Evolutionary conservation across 305 asterid species (phyloP).

Genomic region (Lippia alba): DNA sequence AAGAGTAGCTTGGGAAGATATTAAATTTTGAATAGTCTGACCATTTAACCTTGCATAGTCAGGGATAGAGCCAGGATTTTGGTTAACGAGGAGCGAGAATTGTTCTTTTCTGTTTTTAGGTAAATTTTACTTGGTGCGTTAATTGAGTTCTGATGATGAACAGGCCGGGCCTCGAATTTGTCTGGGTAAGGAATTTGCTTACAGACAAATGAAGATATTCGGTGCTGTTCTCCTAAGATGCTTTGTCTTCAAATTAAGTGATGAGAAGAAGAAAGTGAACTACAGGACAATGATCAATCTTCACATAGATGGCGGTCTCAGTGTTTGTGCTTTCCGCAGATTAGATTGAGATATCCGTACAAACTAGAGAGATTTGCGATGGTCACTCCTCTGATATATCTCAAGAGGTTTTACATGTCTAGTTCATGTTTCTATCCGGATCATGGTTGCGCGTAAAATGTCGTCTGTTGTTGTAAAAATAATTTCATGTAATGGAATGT

Average conservation of each 20-base stretch:
- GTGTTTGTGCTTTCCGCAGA: conserved; percentile 46
- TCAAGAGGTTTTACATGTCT: too few relatives aligned
- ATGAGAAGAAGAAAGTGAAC: conserved; percentile 42
- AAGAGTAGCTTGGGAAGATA: too few relatives aligned
- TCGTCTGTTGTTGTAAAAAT: too few relatives aligned
- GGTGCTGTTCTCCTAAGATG: conserved; percentile 48
- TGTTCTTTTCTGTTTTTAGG: too few relatives aligned
- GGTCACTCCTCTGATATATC: too few relatives aligned
- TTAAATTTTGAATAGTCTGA: too few relatives aligned
- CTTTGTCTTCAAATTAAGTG: conserved; percentile 53
- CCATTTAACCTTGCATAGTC: too few relatives aligned
- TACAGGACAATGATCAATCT: conserved; percentile 73
- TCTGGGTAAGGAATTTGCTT: conserved; percentile 70
- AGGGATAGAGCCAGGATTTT: too few relatives aligned
- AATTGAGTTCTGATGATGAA: conserved; percentile 12
- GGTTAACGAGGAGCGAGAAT: too few relatives aligned
- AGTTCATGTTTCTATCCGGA: too few relatives aligned
- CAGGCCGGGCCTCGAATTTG: conserved; percentile 71
- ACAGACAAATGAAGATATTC: conserved; percentile 74
- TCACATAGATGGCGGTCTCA: conserved; percentile 65
- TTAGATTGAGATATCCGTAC: conserved; percentile 1
- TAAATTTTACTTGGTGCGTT: neutral
- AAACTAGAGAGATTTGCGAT: neutral
- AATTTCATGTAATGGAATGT: too few relatives aligned
- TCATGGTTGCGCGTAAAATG: too few relatives aligned